Percentiles rank a stretch among this genome's conserved stretches.
Conservation (phyloP, 78 protist genomes). For the Dictyostelium purpureum region DNA sequence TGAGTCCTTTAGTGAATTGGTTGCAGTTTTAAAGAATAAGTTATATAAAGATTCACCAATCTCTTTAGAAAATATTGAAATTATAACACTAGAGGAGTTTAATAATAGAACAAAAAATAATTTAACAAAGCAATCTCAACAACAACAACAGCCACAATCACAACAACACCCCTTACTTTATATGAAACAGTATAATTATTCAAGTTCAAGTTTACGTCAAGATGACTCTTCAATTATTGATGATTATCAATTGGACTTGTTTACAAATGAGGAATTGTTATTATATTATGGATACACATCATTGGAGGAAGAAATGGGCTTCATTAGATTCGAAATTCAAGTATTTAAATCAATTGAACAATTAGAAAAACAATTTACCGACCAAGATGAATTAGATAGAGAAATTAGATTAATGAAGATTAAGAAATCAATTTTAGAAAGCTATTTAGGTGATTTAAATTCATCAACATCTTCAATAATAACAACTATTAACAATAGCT, state of each 20-base stretch:
- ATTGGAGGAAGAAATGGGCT: conserved; percentile 25
- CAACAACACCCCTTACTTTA: background rate
- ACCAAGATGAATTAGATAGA: conserved; percentile 21
- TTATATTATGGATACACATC: conserved; percentile 53
- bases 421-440: conserved; percentile 13
- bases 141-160: conserved; percentile 6
- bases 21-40: conserved; percentile 21
- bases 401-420: conserved; percentile 14
- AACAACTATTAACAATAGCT: background rate
- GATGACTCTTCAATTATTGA: background rate
- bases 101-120: background rate
- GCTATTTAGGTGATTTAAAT: conserved; percentile 30
- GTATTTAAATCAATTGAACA: conserved; percentile 23
- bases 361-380: background rate
- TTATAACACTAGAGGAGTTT: conserved; percentile 15
- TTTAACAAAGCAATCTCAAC: background rate
- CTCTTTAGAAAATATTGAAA: conserved; percentile 31
- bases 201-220: background rate
- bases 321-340: conserved; percentile 4
- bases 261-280: conserved; percentile 32
- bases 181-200: background rate
- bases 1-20: conserved; percentile 4
- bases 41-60: conserved; percentile 62
- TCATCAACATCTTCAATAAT: background rate
- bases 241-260: conserved; percentile 21